Percentiles rank a stretch among this genome's conserved stretches.
These are phyloP conservation scores for Lumnitzera racemosa DNA, from an alignment of 345 rosid species.

Conservation along the genomic window DNA sequence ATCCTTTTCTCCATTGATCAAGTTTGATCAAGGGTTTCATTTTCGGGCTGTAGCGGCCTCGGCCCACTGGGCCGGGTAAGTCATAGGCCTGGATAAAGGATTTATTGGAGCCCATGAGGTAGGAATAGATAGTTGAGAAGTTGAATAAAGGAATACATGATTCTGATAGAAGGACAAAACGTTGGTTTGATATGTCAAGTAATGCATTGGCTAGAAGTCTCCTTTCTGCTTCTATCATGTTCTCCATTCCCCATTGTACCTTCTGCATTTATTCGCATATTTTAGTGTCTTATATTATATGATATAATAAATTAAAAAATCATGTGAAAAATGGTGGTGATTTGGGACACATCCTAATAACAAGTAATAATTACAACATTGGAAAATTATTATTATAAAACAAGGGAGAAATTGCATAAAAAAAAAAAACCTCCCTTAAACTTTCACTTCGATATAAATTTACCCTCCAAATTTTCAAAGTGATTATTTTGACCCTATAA, in stretches of 20 bases:
- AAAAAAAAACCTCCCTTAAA: no score
- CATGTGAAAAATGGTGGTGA: no score
- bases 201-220: constrained; percentile 76
- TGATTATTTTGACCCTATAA: no score
- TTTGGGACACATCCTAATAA: no score
- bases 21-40: constrained; percentile 45
- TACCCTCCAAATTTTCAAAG: no score
- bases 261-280: constrained; percentile 17
- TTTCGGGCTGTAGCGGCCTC: constrained; percentile 47
- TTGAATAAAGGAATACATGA: constrained; percentile 78
- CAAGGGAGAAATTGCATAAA: no score
- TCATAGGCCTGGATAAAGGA: constrained; percentile 50
- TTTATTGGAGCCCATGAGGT: constrained; percentile 42
- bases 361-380: no score
- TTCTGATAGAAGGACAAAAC: constrained; percentile 81
- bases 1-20: constrained; percentile 70
- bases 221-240: constrained; percentile 72
- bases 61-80: constrained; percentile 42
- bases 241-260: constrained; percentile 65
- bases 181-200: constrained; percentile 52
- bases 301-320: no score
- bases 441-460: no score
- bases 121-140: constrained; percentile 55
- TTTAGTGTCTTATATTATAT: no score
- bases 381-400: no score